Evolutionary conservation across 768 basidiomycete species (phyloP).

Genomic region (Trametes villosa): DNA sequence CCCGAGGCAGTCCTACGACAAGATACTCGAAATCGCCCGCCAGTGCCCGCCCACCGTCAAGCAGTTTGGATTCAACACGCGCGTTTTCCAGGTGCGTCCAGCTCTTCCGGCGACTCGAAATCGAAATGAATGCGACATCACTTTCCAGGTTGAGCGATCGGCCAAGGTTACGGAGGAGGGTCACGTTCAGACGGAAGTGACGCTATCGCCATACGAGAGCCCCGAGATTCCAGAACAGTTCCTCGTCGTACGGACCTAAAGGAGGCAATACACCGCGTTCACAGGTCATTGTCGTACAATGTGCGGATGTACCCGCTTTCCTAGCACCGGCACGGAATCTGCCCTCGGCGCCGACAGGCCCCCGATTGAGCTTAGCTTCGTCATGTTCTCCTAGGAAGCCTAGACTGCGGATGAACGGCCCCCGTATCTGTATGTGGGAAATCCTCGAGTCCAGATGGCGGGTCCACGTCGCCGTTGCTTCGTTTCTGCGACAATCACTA

Average conservation of each 20-base stretch:
- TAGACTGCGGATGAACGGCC: too few relatives aligned
- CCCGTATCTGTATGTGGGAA: too few relatives aligned
- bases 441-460: too few relatives aligned
- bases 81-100: constrained; percentile 67
- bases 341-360: too few relatives aligned
- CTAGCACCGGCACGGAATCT: too few relatives aligned
- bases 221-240: constrained; percentile 76
- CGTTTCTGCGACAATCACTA: too few relatives aligned
- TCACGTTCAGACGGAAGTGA: constrained; percentile 40
- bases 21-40: constrained; percentile 46
- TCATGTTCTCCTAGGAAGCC: too few relatives aligned
- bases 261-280: too few relatives aligned
- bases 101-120: not conserved
- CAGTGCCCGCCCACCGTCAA: constrained; percentile 55
- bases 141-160: constrained; percentile 57
- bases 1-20: constrained; percentile 20
- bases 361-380: too few relatives aligned
- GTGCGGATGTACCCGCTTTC: not conserved
- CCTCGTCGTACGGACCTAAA: constrained; percentile 60
- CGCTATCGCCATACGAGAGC: constrained; percentile 58
- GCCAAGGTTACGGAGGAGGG: constrained; percentile 45
- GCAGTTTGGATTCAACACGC: constrained; percentile 70
- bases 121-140: not conserved
- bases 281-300: too few relatives aligned
- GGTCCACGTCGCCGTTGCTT: too few relatives aligned